Evolutionary conservation across 179 eudicot genomes (phyloP), one percentile per base, ranked within the genome.

Genomic region (Kewa caespitosa): DNA sequence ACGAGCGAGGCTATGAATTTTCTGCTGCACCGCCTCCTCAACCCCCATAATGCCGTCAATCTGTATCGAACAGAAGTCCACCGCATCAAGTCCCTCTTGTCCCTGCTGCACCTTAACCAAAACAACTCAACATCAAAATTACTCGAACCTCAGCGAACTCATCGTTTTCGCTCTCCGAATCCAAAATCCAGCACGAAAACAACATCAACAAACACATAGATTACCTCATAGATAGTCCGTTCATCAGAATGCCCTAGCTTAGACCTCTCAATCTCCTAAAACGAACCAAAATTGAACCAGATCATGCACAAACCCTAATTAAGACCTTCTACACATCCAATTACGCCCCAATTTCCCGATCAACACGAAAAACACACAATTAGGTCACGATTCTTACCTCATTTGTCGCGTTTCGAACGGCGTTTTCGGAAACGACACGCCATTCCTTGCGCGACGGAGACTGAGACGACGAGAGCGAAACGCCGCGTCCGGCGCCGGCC

Each of bases 221-320:
- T 71, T 92, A 94, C 97, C 97, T 94, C 97, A 62, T 86, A 90
- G 73, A 89, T 92, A 52, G 94, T 83, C 68, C 97, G 82, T 74
- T 94, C 98, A 81, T 87, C 93, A 52, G 90, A 81, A 59, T 94
- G 92, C 79, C 92, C 98, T 73, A 90, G 41, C 61, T 89, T 90
- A 41, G 91, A 81, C 82, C 92, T 83, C 71, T 92, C 91, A 74
- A 89, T 79, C 39, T 90, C 97, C 97, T 93, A 79, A 42, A n/a
- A 73, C 8, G 27, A 72, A 48, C 28, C 69, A 70, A 48, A 55
- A n/a, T n/a, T 28, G n/a, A 60, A 43, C 70, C 62, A 74, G 65
- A 41, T 83, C 69, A 74, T 70, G 72, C 41, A 71, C 54, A 46
- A 75, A 80, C 86, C 87, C 83, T 80, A 80, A 64, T 36, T 1